phyloP scores from a whole-genome alignment of 192 early-diverging fungal genomes.

The Rhizophagus sp. region DNA sequence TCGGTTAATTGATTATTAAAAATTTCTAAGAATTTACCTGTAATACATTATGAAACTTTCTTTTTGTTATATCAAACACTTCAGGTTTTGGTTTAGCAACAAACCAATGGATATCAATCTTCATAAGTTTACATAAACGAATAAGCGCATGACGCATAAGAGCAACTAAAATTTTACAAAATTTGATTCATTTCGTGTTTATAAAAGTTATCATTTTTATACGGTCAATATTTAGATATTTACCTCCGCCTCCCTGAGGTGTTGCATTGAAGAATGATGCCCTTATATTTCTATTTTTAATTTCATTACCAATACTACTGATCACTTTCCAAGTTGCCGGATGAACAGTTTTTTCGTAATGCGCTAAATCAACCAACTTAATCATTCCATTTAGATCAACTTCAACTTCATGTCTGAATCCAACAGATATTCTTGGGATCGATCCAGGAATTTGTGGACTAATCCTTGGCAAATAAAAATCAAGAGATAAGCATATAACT shows the following conservation, averaged over 20 bases:
- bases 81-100: slow-evolving; percentile 82
- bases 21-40: slow-evolving; percentile 41
- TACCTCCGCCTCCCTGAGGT: slow-evolving; percentile 81
- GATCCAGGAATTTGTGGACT: slow-evolving; percentile 71
- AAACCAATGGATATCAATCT: slow-evolving; percentile 72
- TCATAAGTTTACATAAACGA: slow-evolving; percentile 66
- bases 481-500: neutral
- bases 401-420: slow-evolving; percentile 62
- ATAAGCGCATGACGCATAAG: slow-evolving; percentile 84
- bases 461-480: slow-evolving; percentile 37
- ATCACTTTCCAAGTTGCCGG: slow-evolving; percentile 70
- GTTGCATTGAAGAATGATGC: slow-evolving; percentile 81
- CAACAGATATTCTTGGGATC: slow-evolving; percentile 70
- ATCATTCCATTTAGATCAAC: slow-evolving; percentile 78
- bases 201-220: neutral
- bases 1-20: neutral
- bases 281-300: slow-evolving; percentile 57
- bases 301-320: slow-evolving; percentile 52
- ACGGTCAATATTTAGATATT: neutral
- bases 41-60: slow-evolving; percentile 86
- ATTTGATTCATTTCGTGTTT: neutral
- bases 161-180: slow-evolving; percentile 54
- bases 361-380: slow-evolving; percentile 60
- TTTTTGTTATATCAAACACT: slow-evolving; percentile 86
- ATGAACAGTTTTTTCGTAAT: slow-evolving; percentile 67